phyloP scores from a whole-genome alignment of 192 early-diverging fungal species.

The Gamsiella multidivaricata region DNA sequence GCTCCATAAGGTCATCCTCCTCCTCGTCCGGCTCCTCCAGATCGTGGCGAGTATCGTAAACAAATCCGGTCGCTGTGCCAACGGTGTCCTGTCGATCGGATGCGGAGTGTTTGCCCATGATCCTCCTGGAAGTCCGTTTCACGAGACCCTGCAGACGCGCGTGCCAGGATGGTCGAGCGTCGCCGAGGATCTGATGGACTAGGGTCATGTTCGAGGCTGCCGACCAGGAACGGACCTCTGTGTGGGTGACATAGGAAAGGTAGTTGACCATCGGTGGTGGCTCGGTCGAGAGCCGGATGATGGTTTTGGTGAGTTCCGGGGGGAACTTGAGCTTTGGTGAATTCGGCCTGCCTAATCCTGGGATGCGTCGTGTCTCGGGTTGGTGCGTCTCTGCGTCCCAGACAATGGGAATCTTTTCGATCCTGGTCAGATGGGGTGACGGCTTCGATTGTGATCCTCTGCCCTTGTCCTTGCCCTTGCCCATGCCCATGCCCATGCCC shows the following conservation, averaged over 20 bases:
- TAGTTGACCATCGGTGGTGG: slow-evolving; percentile 37
- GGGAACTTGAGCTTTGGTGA: slow-evolving; percentile 17
- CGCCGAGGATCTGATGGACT: slow-evolving; percentile 34
- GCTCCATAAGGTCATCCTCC: slow-evolving; percentile 12
- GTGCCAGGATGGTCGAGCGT: slow-evolving; percentile 27
- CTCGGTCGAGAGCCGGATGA: slow-evolving; percentile 31
- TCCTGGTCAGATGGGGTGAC: not conserved
- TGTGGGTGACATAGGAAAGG: slow-evolving; percentile 34
- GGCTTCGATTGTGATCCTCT: not conserved
- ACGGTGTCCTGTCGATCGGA: not conserved
- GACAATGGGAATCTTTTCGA: slow-evolving; percentile 28
- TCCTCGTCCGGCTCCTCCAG: slow-evolving; percentile 25
- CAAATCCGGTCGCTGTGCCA: not conserved
- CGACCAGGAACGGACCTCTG: slow-evolving; percentile 34
- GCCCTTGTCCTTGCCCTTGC: not conserved
- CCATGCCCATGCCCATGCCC: not conserved
- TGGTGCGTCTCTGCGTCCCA: slow-evolving; percentile 24
- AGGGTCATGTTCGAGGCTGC: slow-evolving; percentile 38
- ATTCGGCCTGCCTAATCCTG: slow-evolving; percentile 29
- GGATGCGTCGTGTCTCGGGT: slow-evolving; percentile 21
- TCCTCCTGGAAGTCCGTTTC: slow-evolving; percentile 19
- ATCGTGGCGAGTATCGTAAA: slow-evolving; percentile 10
- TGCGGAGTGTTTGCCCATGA: slow-evolving; percentile 11
- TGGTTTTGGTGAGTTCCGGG: slow-evolving; percentile 26
- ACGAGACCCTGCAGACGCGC: slow-evolving; percentile 16